Percentiles rank a stretch among this genome's conserved stretches.
These are phyloP conservation scores for Teunomyces funiuensis DNA, from an alignment of 805 yeast species.

Conservation along the genomic window DNA sequence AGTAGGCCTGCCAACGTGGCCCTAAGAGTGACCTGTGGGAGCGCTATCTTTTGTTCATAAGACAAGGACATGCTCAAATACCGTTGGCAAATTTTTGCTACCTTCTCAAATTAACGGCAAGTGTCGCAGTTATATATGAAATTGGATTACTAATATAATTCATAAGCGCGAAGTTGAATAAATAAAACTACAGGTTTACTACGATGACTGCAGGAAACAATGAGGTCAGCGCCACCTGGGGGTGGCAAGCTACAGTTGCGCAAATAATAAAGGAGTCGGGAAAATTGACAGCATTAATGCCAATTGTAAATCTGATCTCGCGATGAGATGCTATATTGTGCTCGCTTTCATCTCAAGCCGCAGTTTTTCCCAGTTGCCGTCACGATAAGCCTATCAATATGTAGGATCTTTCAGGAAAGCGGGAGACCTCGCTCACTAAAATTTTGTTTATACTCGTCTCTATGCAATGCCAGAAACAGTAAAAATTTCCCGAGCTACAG, in stretches of 20 bases:
- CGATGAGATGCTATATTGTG: too few relatives aligned
- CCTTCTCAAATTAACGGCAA: not conserved
- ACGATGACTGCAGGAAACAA: not conserved
- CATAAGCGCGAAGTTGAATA: not conserved
- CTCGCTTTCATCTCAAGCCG: too few relatives aligned
- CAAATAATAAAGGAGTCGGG: too few relatives aligned
- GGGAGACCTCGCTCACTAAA: too few relatives aligned
- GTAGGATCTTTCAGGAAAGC: too few relatives aligned
- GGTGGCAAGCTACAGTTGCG: too few relatives aligned
- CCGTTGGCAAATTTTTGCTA: not conserved
- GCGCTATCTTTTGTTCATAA: slow-evolving; percentile 44
- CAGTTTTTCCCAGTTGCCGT: too few relatives aligned
- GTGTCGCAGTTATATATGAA: not conserved
- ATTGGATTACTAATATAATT: not conserved
- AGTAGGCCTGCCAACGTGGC: slow-evolving; percentile 72
- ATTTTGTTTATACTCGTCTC: too few relatives aligned
- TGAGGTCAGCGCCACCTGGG: too few relatives aligned
- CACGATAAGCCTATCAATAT: too few relatives aligned
- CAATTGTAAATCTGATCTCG: too few relatives aligned
- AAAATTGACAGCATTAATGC: too few relatives aligned
- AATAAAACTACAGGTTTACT: not conserved
- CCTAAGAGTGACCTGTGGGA: slow-evolving; percentile 69
- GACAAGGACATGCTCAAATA: slow-evolving; percentile 2
- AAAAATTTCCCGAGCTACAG: not conserved
- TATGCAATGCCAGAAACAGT: not conserved